Percentiles rank a stretch among this genome's conserved stretches.
Conservation (phyloP, 345 rosid species). For the Cardamine resedifolia region DNA sequence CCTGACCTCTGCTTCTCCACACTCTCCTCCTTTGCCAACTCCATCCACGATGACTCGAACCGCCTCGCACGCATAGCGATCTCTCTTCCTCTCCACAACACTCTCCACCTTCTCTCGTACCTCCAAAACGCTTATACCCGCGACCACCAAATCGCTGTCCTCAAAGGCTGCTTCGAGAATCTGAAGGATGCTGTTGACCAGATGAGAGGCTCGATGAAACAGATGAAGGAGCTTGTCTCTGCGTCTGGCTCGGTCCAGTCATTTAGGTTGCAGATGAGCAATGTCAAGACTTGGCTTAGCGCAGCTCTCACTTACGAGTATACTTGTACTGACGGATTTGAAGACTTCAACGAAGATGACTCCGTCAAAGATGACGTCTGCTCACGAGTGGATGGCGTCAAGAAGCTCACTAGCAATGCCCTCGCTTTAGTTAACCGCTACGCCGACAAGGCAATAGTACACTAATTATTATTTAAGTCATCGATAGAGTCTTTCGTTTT, state of each 20-base stretch:
- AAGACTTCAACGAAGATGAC: slow-evolving; percentile 45
- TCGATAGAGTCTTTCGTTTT: neutral
- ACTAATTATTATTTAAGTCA: neutral
- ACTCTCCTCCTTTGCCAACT: slow-evolving; percentile 54
- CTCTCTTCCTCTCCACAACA: slow-evolving; percentile 48
- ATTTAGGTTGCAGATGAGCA: slow-evolving; percentile 71
- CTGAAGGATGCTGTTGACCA: slow-evolving; percentile 73
- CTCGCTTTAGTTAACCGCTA: slow-evolving; percentile 58
- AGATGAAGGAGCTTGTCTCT: slow-evolving; percentile 52
- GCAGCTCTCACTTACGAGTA: slow-evolving; percentile 80
- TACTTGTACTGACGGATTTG: slow-evolving; percentile 77
- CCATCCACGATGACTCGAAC: slow-evolving; percentile 50
- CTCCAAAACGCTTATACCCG: slow-evolving; percentile 28
- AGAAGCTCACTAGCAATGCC: slow-evolving; percentile 78
- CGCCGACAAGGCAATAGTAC: slow-evolving; percentile 42
- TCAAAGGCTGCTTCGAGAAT: slow-evolving; percentile 77
- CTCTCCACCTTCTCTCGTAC: slow-evolving; percentile 46
- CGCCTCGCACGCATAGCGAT: slow-evolving; percentile 64
- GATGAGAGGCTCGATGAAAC: slow-evolving; percentile 66
- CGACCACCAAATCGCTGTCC: slow-evolving; percentile 32
- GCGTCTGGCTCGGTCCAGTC: slow-evolving; percentile 36
- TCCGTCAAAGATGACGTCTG: slow-evolving; percentile 51
- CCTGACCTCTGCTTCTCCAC: slow-evolving; percentile 73
- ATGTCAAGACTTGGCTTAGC: slow-evolving; percentile 94
- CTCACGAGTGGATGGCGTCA: slow-evolving; percentile 46